phyloP scores from a whole-genome alignment of 345 rosid species.

The Carallia brachiata region DNA sequence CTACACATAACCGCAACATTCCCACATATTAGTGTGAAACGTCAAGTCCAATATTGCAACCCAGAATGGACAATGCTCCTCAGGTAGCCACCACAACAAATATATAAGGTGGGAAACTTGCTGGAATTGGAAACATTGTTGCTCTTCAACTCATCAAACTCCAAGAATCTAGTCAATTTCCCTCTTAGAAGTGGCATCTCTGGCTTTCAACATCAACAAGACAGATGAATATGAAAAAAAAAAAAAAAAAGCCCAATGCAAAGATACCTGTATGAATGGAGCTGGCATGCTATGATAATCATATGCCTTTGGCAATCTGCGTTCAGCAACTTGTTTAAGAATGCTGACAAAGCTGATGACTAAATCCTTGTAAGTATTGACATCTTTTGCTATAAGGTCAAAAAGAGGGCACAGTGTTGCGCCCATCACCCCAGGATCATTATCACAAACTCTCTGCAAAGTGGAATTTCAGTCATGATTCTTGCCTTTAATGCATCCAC shows the following conservation, averaged over 20 bases:
- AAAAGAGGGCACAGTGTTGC: slow-evolving; percentile 94
- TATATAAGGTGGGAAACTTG: too few species aligned
- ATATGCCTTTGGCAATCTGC: slow-evolving; percentile 81
- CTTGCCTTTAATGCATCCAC: too few species aligned
- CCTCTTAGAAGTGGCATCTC: too few species aligned
- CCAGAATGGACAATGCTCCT: too few species aligned
- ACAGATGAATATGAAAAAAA: slow-evolving; percentile 8
- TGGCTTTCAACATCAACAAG: not conserved
- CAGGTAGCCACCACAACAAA: too few species aligned
- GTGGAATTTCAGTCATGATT: not conserved
- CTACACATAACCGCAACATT: too few species aligned
- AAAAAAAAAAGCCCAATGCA: not conserved
- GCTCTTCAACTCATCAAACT: too few species aligned
- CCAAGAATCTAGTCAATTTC: too few species aligned
- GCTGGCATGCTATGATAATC: slow-evolving; percentile 99
- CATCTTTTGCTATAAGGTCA: slow-evolving; percentile 74
- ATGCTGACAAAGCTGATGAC: slow-evolving; percentile 89
- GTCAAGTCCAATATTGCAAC: too few species aligned
- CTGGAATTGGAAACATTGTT: too few species aligned
- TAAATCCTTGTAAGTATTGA: slow-evolving; percentile 72
- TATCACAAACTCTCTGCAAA: slow-evolving; percentile 76
- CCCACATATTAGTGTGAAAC: too few species aligned
- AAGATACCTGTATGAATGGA: slow-evolving; percentile 86
- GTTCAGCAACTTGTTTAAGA: slow-evolving; percentile 92
- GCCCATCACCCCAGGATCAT: slow-evolving; percentile 99